These are phyloP conservation scores for Stentor coeruleus DNA, from an alignment of 73 alveolate genomes.

Conservation along the genomic window DNA sequence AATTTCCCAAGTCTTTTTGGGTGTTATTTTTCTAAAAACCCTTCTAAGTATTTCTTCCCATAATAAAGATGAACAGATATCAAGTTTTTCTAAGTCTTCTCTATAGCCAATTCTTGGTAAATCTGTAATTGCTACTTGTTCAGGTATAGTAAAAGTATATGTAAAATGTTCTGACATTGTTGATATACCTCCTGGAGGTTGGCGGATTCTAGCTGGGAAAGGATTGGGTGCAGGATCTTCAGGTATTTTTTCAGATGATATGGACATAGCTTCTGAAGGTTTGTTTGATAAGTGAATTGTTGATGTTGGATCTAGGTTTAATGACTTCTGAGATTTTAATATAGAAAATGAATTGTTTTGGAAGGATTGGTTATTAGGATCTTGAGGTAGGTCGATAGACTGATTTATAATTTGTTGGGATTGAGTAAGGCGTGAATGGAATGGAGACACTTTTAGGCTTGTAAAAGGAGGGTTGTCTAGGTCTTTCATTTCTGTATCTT, in stretches of 20 bases:
- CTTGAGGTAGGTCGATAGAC: background rate
- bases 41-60: constrained; percentile 18
- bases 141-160: background rate
- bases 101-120: constrained; percentile 6
- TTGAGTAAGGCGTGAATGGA: too few species aligned
- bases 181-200: constrained; percentile 22
- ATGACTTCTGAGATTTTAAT: background rate
- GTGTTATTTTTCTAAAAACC: constrained; percentile 7
- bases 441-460: too few species aligned
- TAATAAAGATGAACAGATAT: constrained; percentile 7
- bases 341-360: too few species aligned
- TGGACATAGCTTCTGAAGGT: background rate
- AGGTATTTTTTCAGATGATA: background rate
- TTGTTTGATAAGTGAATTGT: background rate
- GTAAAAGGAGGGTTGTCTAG: too few species aligned
- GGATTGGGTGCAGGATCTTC: background rate
- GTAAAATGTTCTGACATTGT: background rate
- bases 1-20: background rate
- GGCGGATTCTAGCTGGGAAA: background rate
- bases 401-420: background rate
- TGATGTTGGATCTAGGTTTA: background rate
- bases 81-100: constrained; percentile 2
- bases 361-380: background rate
- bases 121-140: background rate
- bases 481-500: too few species aligned